These are phyloP conservation scores for Apophysomyces variabilis DNA, from an alignment of 371 early-diverging fungal species.

Conservation along the genomic window DNA sequence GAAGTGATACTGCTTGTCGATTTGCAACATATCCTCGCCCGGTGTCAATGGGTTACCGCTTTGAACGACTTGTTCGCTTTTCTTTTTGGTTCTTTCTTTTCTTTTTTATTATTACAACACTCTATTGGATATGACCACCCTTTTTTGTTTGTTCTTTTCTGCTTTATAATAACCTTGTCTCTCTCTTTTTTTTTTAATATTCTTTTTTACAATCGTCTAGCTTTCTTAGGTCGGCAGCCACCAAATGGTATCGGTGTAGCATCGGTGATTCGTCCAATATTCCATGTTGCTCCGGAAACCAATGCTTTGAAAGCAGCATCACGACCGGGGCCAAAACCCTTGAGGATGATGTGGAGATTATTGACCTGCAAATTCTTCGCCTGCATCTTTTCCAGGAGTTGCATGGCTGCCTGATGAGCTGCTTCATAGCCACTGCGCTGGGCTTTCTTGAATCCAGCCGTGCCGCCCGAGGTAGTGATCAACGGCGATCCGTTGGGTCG, in stretches of 20 bases:
- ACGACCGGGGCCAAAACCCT: slow-evolving; percentile 92
- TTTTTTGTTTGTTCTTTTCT: neutral
- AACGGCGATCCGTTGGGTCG: slow-evolving; percentile 73
- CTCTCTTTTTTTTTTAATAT: neutral
- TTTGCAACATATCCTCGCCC: neutral
- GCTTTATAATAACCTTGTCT: neutral
- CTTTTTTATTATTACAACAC: no score
- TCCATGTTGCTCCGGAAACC: slow-evolving; percentile 72
- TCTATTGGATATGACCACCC: no score
- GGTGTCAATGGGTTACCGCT: no score
- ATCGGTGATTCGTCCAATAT: slow-evolving; percentile 79
- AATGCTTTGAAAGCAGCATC: slow-evolving; percentile 92
- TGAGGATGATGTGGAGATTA: slow-evolving; percentile 79
- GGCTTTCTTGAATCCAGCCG: slow-evolving; percentile 88
- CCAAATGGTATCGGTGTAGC: slow-evolving; percentile 92
- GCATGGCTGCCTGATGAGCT: slow-evolving; percentile 89
- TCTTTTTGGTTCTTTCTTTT: no score
- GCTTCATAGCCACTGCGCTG: slow-evolving; percentile 90
- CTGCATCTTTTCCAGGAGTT: slow-evolving; percentile 69
- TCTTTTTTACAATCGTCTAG: slow-evolving; percentile 77
- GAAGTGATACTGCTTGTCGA: neutral
- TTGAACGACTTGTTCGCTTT: no score
- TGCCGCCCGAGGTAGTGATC: slow-evolving; percentile 80
- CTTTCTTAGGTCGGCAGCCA: slow-evolving; percentile 94
- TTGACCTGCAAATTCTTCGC: slow-evolving; percentile 66